Base-by-base conservation (phyloP, 176 grass and related monocot genomes). In the Triticum dicoccoides region DNA sequence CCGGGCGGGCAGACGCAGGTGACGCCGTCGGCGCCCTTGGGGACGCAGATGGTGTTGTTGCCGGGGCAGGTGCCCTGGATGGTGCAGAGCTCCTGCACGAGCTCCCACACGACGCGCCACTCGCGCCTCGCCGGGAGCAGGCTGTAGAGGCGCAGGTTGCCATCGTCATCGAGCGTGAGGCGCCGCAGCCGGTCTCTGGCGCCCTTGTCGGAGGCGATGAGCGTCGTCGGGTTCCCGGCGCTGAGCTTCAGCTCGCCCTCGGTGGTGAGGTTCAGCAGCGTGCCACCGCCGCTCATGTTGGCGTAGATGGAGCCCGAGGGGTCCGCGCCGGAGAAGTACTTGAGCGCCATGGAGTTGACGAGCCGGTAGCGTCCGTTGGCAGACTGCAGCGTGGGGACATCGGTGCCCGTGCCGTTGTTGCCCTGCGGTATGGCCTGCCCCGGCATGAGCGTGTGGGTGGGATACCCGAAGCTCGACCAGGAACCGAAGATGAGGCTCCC, bases 91-190 rank as follows among this genome's bases (percentile, higher is more conserved):
- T 98, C 95, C 86, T 85, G 87, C 77, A 95, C 88, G 1, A 74
- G 80, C 85, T 98, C 86, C 96, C 96, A 98, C 17, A 95, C 91
- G 11, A 87, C 80, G 9, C 0, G 2, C 93, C 93, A 95, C 20
- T 0, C 0, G 17, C 85, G 42, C 0, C 5, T 45, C 1, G 0
- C 21, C 3, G 77, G 25, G 4, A 5, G 2, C 39, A 98, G 86
- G 88, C 91, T 98, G 84, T 98, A 95, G 10, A 98, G 72, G 5
- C 89, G 80, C 37, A 98, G 89, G 85, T 98, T 95, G 87, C 96
- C 96, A 67, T 98, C 73, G 35, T 35, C 8, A 87, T 95, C 96
- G 1, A 98, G 91, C 42, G 80, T 95, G 29, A 98, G 93, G 45
- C 96, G 84, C 0, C 96, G 89, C 9, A 98, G 38, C 18, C 86